Evolutionary conservation across 352 stramenopile genomes (phyloP).

Genomic region (Phytophthora europaea): DNA sequence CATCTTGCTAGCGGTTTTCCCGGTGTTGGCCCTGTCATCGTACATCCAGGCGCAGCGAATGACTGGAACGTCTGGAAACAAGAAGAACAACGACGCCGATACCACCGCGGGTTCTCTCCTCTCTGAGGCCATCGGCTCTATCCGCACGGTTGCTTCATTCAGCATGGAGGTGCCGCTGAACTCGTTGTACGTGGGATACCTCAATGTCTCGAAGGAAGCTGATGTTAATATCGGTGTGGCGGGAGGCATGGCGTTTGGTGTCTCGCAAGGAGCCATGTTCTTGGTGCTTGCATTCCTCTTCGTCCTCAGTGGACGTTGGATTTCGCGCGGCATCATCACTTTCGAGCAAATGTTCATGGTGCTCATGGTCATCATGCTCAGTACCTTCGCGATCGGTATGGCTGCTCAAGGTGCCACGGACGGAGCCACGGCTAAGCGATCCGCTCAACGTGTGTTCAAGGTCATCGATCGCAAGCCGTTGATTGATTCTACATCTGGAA

Average conservation of each 20-base stretch:
- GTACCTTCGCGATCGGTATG: conserved; percentile 49
- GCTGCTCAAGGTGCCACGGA: conserved; percentile 44
- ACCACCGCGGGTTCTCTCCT: conserved; percentile 54
- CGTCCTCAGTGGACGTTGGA: conserved; percentile 69
- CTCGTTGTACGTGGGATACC: conserved; percentile 40
- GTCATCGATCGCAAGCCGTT: conserved; percentile 46
- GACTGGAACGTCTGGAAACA: conserved; percentile 43
- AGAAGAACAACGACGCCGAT: conserved; percentile 64
- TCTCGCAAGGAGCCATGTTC: conserved; percentile 80
- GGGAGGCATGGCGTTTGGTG: conserved; percentile 69
- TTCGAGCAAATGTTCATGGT: conserved; percentile 84
- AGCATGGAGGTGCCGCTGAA: conserved; percentile 56
- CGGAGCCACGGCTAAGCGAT: conserved; percentile 41
- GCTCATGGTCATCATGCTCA: conserved; percentile 78
- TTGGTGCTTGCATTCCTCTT: conserved; percentile 77
- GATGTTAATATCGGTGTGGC: conserved; percentile 62
- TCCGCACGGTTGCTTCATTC: conserved; percentile 72
- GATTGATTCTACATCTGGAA: conserved; percentile 40
- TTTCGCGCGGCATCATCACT: conserved; percentile 59
- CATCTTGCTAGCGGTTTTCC: conserved; percentile 47
- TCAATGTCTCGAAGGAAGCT: conserved; percentile 44
- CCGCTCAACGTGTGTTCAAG: conserved; percentile 46
- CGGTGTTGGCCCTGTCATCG: conserved; percentile 42
- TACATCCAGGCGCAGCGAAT: conserved; percentile 44
- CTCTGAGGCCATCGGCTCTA: conserved; percentile 52